Conservation (phyloP, 163 green algal species). For the Volvox carteri region DNA sequence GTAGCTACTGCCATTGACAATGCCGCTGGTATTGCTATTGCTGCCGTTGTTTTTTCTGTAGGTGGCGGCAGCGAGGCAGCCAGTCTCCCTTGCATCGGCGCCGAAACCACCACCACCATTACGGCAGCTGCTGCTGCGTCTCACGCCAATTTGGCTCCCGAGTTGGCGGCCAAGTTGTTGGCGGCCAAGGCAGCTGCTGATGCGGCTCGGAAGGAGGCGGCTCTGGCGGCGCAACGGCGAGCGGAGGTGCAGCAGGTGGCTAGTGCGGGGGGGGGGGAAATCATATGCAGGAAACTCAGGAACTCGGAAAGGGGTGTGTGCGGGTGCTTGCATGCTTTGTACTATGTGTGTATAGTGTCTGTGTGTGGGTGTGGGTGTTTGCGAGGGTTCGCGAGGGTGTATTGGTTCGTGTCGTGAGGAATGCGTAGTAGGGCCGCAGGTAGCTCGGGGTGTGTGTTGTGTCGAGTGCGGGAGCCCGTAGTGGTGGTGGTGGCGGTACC, state of each 20-base stretch:
- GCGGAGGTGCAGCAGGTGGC: slow-evolving; percentile 42
- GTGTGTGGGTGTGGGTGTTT: no score
- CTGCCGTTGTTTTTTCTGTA: background rate
- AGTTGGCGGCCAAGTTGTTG: slow-evolving; percentile 5
- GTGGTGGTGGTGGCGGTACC: no score
- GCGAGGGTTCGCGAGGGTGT: no score
- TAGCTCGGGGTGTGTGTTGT: no score
- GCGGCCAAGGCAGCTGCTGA: slow-evolving; percentile 35
- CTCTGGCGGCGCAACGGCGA: slow-evolving; percentile 26
- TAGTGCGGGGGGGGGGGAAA: no score
- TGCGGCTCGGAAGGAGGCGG: slow-evolving; percentile 41
- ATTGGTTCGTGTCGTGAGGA: no score
- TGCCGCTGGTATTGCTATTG: background rate
- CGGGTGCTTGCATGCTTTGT: no score
- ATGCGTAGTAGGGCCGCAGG: no score
- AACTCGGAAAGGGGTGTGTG: no score
- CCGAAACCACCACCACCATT: background rate
- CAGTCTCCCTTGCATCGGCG: background rate
- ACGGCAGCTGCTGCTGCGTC: background rate
- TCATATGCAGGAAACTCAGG: no score
- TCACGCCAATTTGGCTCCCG: background rate
- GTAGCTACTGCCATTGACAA: background rate
- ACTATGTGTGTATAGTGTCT: no score
- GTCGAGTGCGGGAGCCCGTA: no score
- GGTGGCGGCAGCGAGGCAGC: slow-evolving; percentile 7